phyloP scores from a whole-genome alignment of 2,329 filamentous ascomycete genomes.

The Fusarium sp. region DNA sequence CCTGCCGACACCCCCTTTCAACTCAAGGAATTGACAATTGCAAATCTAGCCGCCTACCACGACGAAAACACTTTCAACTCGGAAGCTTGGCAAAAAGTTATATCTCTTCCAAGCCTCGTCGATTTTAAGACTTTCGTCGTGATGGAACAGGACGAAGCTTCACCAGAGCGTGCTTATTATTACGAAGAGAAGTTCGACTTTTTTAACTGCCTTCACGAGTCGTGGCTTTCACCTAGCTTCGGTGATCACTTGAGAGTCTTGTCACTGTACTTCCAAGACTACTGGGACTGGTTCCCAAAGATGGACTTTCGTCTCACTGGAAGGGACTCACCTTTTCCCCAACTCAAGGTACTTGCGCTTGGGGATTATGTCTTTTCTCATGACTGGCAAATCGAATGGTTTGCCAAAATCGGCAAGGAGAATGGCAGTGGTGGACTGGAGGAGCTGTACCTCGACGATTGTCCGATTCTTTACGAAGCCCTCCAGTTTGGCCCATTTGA shows the following conservation, averaged over 20 bases:
- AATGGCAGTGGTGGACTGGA: constrained; percentile 47
- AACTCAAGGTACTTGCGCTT: constrained; percentile 57
- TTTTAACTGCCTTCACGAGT: constrained; percentile 30
- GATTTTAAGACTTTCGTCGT: constrained; percentile 23
- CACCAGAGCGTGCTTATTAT: not conserved
- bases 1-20: not conserved
- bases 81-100: constrained; percentile 15
- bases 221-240: constrained; percentile 44
- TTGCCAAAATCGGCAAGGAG: constrained; percentile 54
- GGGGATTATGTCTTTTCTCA: constrained; percentile 60
- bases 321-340: constrained; percentile 50
- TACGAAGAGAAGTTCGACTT: constrained; percentile 37
- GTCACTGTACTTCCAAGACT: constrained; percentile 55
- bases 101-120: not conserved
- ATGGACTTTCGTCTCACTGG: constrained; percentile 52
- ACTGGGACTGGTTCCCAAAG: constrained; percentile 59
- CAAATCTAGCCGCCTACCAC: constrained; percentile 32
- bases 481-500: not conserved
- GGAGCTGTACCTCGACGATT: constrained; percentile 61
- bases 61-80: not conserved
- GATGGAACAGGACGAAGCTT: not conserved
- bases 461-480: constrained; percentile 52
- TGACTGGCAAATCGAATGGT: constrained; percentile 63
- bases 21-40: constrained; percentile 24
- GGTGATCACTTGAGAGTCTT: constrained; percentile 53